Conservation (phyloP, 2,329 filamentous ascomycete species). For the Exserohilum turcica region DNA sequence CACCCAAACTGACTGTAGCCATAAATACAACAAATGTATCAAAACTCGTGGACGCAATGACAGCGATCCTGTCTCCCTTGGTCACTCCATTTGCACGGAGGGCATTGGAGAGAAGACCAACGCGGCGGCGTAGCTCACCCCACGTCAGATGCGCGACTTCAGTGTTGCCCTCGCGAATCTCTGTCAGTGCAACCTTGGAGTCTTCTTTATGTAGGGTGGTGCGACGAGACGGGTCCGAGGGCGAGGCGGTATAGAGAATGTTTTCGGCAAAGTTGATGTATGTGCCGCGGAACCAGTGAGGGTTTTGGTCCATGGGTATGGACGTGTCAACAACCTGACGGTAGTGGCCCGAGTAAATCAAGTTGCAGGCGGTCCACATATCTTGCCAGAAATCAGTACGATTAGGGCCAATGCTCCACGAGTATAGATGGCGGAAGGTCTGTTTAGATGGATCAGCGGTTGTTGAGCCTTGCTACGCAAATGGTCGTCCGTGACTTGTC, state of each 20-base stretch:
- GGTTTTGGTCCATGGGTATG: constrained; percentile 71
- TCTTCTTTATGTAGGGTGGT: constrained; percentile 71
- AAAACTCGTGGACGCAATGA: constrained; percentile 75
- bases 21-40: constrained; percentile 75
- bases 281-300: constrained; percentile 77
- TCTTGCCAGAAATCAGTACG: constrained; percentile 55
- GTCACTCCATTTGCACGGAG: constrained; percentile 68
- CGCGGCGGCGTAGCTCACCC: constrained; percentile 65
- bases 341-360: constrained; percentile 41
- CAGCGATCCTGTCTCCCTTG: constrained; percentile 74
- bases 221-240: constrained; percentile 52
- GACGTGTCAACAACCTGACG: constrained; percentile 67
- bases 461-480: too few species aligned
- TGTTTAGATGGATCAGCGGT: constrained; percentile 35
- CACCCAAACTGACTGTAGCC: constrained; percentile 72
- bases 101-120: constrained; percentile 66
- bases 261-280: constrained; percentile 81
- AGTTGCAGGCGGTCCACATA: constrained; percentile 34
- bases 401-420: constrained; percentile 66
- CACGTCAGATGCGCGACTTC: constrained; percentile 64
- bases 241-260: constrained; percentile 64
- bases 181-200: constrained; percentile 69
- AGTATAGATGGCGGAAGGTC: constrained; percentile 72
- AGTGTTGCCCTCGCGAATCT: constrained; percentile 70
- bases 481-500: too few species aligned